These are phyloP conservation scores for Camelina neglecta DNA, from an alignment of 345 rosid species.

Conservation along the genomic window DNA sequence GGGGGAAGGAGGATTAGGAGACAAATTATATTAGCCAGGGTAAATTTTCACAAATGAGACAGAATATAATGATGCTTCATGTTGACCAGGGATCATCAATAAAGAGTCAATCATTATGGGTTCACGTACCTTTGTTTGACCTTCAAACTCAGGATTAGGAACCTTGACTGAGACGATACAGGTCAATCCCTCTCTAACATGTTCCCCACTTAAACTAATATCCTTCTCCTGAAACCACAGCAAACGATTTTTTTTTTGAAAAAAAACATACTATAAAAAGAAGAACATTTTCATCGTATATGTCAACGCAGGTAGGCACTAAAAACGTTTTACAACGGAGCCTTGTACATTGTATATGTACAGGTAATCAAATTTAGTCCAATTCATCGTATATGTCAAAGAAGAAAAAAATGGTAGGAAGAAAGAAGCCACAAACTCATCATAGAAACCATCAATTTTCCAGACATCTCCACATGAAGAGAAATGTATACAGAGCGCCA, in stretches of 20 bases:
- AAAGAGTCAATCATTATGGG: constrained; percentile 24
- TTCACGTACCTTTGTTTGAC: constrained; percentile 89
- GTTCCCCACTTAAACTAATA: constrained; percentile 89
- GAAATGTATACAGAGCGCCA: too few relatives aligned
- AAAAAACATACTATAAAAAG: too few relatives aligned
- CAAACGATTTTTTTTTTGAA: too few relatives aligned
- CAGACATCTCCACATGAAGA: too few relatives aligned
- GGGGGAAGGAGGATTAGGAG: constrained; percentile 27
- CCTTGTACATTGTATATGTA: constrained; percentile 13
- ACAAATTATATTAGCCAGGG: constrained; percentile 12
- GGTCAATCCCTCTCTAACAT: constrained; percentile 96
- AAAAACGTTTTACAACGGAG: neutral
- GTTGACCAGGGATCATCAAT: constrained; percentile 6
- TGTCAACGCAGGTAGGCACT: constrained; percentile 3
- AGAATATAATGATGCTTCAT: neutral
- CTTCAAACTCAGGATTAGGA: constrained; percentile 99
- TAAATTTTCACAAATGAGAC: constrained; percentile 1
- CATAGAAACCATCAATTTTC: too few relatives aligned
- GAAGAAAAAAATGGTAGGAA: too few relatives aligned
- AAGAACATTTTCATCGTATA: neutral
- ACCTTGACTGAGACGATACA: constrained; percentile 96
- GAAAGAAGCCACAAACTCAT: too few relatives aligned
- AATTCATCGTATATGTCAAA: too few relatives aligned
- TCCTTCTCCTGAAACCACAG: constrained; percentile 79
- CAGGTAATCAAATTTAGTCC: neutral